A percentile compares a stretch with the other conserved stretches of the same genome.
These are phyloP conservation scores for Taphrina populina DNA, from an alignment of 1,139 yeast genomes.

Conservation along the genomic window DNA sequence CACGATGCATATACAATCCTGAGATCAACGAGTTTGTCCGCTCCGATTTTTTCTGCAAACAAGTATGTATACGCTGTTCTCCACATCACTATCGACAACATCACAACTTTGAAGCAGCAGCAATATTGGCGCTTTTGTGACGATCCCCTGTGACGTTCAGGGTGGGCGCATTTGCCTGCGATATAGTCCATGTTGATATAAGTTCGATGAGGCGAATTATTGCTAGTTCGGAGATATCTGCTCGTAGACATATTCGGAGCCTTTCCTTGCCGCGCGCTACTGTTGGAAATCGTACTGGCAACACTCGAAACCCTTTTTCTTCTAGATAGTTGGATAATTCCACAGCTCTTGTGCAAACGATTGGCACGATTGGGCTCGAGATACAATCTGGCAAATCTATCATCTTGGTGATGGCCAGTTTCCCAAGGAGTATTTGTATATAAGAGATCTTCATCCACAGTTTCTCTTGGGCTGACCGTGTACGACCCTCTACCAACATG, in stretches of 20 bases:
- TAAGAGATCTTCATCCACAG: slow-evolving; percentile 33
- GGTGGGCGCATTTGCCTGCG: too few relatives aligned
- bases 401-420: background rate
- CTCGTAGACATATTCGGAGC: slow-evolving; percentile 41
- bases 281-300: slow-evolving; percentile 43
- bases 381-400: slow-evolving; percentile 29
- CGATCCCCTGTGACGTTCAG: too few relatives aligned
- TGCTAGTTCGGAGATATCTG: too few relatives aligned
- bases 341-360: slow-evolving; percentile 40
- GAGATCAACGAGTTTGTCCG: too few relatives aligned
- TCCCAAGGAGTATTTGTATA: slow-evolving; percentile 14
- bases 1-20: too few relatives aligned
- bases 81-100: too few relatives aligned
- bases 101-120: too few relatives aligned
- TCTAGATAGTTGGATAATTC: slow-evolving; percentile 40
- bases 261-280: slow-evolving; percentile 42
- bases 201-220: too few relatives aligned
- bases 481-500: slow-evolving; percentile 13
- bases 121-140: too few relatives aligned
- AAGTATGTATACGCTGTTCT: too few relatives aligned
- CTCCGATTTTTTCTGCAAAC: too few relatives aligned
- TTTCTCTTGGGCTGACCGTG: slow-evolving; percentile 9
- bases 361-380: slow-evolving; percentile 39
- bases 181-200: too few relatives aligned
- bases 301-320: slow-evolving; percentile 39